Conservation (phyloP, 139 green algal species). For the Parachlorella kessleri region DNA sequence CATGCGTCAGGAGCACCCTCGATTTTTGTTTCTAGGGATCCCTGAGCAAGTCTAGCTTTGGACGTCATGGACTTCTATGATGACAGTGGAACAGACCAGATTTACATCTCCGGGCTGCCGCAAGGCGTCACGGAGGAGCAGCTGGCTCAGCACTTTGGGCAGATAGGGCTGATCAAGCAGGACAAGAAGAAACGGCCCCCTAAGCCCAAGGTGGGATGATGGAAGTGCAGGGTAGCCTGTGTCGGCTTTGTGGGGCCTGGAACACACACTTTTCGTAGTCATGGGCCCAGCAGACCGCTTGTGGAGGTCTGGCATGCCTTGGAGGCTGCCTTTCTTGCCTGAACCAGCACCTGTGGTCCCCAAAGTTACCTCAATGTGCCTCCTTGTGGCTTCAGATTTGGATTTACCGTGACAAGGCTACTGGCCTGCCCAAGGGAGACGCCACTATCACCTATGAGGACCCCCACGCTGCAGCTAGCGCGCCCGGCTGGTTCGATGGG, state of each 20-base stretch:
- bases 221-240: no score
- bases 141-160: conserved; percentile 80
- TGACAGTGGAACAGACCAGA: background rate
- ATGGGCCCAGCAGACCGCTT: no score
- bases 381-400: conserved; percentile 34
- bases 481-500: conserved; percentile 85
- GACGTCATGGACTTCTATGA: background rate
- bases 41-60: no score
- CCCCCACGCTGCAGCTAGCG: conserved; percentile 74
- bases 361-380: no score
- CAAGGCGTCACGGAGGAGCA: conserved; percentile 62
- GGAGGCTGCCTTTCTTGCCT: no score
- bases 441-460: conserved; percentile 83
- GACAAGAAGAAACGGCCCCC: conserved; percentile 73
- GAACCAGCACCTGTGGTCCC: no score
- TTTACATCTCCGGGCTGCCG: conserved; percentile 51
- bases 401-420: conserved; percentile 72
- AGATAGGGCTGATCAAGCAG: conserved; percentile 73
- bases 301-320: no score
- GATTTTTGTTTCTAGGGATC: no score
- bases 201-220: conserved; percentile 62
- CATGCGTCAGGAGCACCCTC: no score
- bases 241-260: no score
- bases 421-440: conserved; percentile 82
- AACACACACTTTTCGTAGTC: no score